Conservation (phyloP, 176 grass and related monocot genomes). For the Lolium rigidum region DNA sequence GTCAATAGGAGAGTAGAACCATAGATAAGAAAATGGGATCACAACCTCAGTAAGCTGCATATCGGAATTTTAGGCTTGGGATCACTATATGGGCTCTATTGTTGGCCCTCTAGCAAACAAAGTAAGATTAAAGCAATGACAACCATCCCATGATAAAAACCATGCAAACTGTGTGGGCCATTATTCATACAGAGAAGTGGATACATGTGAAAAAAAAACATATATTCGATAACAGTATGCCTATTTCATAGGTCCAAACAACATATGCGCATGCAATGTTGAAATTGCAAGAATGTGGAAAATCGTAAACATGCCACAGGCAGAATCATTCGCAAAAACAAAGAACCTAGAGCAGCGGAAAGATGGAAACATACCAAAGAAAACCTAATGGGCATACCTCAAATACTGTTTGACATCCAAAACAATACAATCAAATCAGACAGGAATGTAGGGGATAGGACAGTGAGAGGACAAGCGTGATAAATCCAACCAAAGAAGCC, state of each 20-base stretch:
- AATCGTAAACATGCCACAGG: background rate
- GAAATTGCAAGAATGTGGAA: background rate
- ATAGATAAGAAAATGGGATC: background rate
- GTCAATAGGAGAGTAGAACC: background rate
- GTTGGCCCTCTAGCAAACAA: no score
- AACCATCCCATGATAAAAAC: background rate
- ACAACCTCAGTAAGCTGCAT: background rate
- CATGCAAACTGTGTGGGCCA: background rate
- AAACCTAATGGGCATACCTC: background rate
- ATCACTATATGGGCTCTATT: background rate
- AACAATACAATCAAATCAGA: background rate
- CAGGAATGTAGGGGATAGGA: background rate
- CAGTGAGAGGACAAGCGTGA: background rate
- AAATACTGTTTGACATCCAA: background rate
- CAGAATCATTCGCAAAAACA: slow-evolving; percentile 5
- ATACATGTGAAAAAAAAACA: background rate
- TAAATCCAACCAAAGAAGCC: slow-evolving; percentile 5
- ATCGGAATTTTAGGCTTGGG: background rate
- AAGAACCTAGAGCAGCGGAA: background rate
- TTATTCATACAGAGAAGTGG: background rate
- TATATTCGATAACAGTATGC: background rate
- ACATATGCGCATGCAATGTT: background rate
- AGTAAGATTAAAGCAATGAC: background rate
- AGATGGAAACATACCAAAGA: background rate
- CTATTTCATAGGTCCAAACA: background rate